Base-by-base conservation (phyloP, 805 yeast genomes). In the Kodamaea leandrae region DNA sequence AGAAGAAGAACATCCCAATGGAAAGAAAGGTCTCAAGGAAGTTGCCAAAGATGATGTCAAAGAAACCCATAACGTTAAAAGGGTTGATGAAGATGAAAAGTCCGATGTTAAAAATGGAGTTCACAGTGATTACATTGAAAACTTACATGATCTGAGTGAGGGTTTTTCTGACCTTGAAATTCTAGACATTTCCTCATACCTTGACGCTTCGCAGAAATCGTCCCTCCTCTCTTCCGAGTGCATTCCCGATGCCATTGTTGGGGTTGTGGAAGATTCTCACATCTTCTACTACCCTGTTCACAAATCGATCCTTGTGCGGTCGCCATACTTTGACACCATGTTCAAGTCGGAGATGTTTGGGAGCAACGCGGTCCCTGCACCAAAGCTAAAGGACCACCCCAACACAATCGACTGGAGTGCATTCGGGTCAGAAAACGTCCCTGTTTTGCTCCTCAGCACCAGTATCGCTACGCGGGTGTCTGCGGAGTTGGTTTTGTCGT, bases 281-380 rank as follows among this genome's bases (percentile, higher is more conserved):
- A 48, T 55, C 36, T 52, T 57, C 0, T 70, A 68, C 43, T 84
- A 78, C 52, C 90, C 91, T 1, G 79, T 72, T 4, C 86, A 86
- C 57, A 66, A 80, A 30, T 71, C 85, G 0, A 72, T 85, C 36
- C 54, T 86, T 17, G 58, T 72, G 4, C 61, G 89, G 29, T 75
- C 85, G 2, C 83, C 77, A 32, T 85, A 82, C 57, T 86, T 77
- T 52, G 76, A 71, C 38, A 71, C 78, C 2, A 74, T 84, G 82
- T 78, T 86, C 53, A 56, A 66, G 7, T 78, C 86, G 1, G 65
- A 57, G 6, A 50, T 66, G 1, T 65, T 59, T 42, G 28, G 19
- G 4, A 34, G 41, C 12, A 36, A 54, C 6, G 45, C 45, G 4
- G 42, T 35, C 17, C 52, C 50, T 2, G 18, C 48, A 17, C 64